phyloP scores from a whole-genome alignment of 164 flowering plant genomes.

The Aristolochia contorta region DNA sequence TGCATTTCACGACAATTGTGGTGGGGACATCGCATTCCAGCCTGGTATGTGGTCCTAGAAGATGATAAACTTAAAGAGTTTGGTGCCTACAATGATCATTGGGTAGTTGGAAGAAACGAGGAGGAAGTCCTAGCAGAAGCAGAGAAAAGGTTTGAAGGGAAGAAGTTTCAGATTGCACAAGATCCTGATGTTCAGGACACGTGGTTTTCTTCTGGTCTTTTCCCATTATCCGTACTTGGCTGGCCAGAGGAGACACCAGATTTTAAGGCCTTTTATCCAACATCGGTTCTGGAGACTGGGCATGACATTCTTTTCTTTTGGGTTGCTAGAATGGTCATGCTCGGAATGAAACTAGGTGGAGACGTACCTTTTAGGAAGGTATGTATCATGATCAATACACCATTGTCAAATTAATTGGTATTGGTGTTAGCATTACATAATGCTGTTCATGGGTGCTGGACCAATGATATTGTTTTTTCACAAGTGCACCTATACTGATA shows the following conservation, averaged over 20 bases:
- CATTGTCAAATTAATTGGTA: neutral
- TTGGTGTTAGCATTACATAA: neutral
- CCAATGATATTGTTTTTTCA: neutral
- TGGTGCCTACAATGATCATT: slow-evolving; percentile 71
- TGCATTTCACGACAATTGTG: slow-evolving; percentile 97
- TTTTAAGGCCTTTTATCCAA: slow-evolving; percentile 83
- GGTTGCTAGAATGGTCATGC: slow-evolving; percentile 99
- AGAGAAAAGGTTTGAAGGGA: slow-evolving; percentile 35
- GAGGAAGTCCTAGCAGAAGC: slow-evolving; percentile 64
- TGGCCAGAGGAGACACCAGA: slow-evolving; percentile 93
- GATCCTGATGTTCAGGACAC: slow-evolving; percentile 98
- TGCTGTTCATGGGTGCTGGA: neutral
- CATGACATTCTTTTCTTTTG: slow-evolving; percentile 94
- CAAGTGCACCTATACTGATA: neutral
- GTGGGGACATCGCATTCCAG: slow-evolving; percentile 99
- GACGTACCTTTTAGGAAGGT: slow-evolving; percentile 94
- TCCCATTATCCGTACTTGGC: slow-evolving; percentile 85
- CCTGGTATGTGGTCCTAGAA: slow-evolving; percentile 84
- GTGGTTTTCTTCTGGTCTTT: slow-evolving; percentile 92
- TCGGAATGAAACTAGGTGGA: slow-evolving; percentile 79
- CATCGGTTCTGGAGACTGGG: slow-evolving; percentile 93
- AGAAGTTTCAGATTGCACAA: slow-evolving; percentile 62
- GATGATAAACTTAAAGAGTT: slow-evolving; percentile 66
- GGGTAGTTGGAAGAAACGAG: slow-evolving; percentile 86
- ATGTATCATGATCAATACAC: neutral